Evolutionary conservation across 2,329 filamentous ascomycete species (phyloP), one percentile per base, ranked within the genome.

Genomic region (Ceratocystis cubensis): DNA sequence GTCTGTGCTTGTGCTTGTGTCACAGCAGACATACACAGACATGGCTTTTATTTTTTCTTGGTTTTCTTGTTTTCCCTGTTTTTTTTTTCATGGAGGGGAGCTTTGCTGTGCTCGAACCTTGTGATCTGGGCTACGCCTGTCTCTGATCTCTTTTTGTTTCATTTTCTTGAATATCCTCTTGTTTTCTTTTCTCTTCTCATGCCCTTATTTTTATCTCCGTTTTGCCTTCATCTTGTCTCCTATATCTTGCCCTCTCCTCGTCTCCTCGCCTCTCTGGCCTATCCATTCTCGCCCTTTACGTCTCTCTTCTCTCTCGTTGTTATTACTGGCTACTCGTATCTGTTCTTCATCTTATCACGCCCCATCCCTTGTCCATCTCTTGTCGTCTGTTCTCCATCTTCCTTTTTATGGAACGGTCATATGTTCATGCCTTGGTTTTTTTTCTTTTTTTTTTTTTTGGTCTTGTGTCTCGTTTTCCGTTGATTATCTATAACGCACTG

Each of bases 391-490:
- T n/a, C 22, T 53, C 15, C n/a, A 53, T n/a, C 17, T 53, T 25
- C 48, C 22, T n/a, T 53, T 53, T 53, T 1, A n/a, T 22, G 48
- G 15, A 15, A 25, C 30, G 61, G 48, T 30, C 44, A 8, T 25
- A 53, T 53, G 48, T 53, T 25, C 48, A 25, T 20, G 33, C 30
- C 5, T 44, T 63, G 22, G n/a, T 15, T 63, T 28, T 20, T 8
- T 46, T 28, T 20, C 1, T 33, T 63, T 8, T 63, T n/a, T 20
- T 48, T 48, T 53, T 53, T 53, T 25, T 50, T 63, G 28, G 13
- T 61, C 46, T 63, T 33, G 33, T 65, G 61, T 33, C 7, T 64
- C 64, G 41, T 22, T 56, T 67, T 57, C 56, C 28, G 25, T 48
- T 62, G 37, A 50, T 41, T 53, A 53, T 28, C 61, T 45, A 59